Evolutionary conservation across 2,329 filamentous ascomycete genomes (phyloP).

Genomic region (Trichoderma atrobrunneum): DNA sequence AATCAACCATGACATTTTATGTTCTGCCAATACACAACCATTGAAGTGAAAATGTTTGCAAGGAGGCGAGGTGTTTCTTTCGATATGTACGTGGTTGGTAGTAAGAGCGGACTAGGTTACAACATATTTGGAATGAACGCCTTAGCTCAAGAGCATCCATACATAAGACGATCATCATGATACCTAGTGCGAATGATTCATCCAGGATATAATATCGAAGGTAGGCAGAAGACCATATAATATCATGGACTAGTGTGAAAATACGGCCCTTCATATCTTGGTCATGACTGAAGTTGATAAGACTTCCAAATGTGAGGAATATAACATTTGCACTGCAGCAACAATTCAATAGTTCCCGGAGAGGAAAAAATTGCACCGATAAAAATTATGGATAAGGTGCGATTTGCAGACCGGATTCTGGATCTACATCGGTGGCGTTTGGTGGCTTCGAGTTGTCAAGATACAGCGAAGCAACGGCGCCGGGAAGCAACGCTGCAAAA

Average conservation of each 20-base stretch:
- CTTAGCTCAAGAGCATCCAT: no score
- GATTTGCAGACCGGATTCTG: neutral
- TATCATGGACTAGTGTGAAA: neutral
- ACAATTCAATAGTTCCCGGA: neutral
- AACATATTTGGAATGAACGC: neutral
- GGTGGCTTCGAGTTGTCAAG: neutral
- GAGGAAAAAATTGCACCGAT: neutral
- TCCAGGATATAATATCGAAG: neutral
- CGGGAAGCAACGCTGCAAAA: neutral
- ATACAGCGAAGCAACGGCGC: neutral
- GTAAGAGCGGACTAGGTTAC: neutral
- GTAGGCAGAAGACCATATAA: neutral
- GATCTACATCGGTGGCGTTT: neutral
- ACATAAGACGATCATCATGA: no score
- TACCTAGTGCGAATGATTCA: neutral
- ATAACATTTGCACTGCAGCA: neutral
- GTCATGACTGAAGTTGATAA: neutral
- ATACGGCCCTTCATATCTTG: neutral
- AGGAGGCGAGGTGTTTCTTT: neutral
- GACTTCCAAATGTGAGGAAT: neutral
- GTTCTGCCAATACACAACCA: fast-evolving
- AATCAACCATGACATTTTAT: fast-evolving
- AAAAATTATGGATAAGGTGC: neutral
- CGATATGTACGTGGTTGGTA: neutral
- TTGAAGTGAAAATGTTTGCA: neutral